Evolutionary conservation across 2,329 filamentous ascomycete species (phyloP).

Genomic region (Diaporthe citrichinensis): DNA sequence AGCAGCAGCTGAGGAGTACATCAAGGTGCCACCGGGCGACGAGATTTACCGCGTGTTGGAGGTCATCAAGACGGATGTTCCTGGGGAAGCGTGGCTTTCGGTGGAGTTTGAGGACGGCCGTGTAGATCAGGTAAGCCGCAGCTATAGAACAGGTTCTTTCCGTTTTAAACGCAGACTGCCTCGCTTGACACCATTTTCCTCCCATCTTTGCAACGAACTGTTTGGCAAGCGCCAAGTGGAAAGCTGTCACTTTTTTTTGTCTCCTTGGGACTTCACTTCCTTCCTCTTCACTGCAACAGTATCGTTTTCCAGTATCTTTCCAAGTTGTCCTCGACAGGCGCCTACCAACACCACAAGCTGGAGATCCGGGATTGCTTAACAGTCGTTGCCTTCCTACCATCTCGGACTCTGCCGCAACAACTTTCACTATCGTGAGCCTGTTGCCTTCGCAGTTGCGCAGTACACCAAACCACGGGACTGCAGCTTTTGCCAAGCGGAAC

Average conservation of each 20-base stretch:
- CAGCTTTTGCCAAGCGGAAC: not conserved
- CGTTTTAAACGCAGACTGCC: not conserved
- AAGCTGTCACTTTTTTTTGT: not conserved
- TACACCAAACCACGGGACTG: not conserved
- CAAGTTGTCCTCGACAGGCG: not conserved
- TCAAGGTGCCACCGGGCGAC: conserved; percentile 49
- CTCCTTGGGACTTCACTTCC: not conserved
- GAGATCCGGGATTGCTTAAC: too few relatives aligned
- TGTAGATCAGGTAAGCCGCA: conserved; percentile 58
- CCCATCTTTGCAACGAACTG: not conserved
- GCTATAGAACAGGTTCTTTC: not conserved
- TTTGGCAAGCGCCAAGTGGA: not conserved
- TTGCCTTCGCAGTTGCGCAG: not conserved
- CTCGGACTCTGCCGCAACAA: not conserved
- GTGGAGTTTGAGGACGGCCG: conserved; percentile 64
- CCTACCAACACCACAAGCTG: not conserved
- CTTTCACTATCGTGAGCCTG: not conserved
- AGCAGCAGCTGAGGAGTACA: conserved; percentile 45
- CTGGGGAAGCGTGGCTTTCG: conserved; percentile 50
- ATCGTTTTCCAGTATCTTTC: not conserved
- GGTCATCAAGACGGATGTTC: conserved; percentile 46
- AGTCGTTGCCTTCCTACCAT: not conserved
- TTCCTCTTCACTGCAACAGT: not conserved
- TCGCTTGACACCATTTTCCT: not conserved
- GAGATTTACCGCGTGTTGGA: conserved; percentile 55